These are phyloP conservation scores for Escallonia herrerae DNA, from an alignment of 129 eudicot species.

Conservation along the genomic window DNA sequence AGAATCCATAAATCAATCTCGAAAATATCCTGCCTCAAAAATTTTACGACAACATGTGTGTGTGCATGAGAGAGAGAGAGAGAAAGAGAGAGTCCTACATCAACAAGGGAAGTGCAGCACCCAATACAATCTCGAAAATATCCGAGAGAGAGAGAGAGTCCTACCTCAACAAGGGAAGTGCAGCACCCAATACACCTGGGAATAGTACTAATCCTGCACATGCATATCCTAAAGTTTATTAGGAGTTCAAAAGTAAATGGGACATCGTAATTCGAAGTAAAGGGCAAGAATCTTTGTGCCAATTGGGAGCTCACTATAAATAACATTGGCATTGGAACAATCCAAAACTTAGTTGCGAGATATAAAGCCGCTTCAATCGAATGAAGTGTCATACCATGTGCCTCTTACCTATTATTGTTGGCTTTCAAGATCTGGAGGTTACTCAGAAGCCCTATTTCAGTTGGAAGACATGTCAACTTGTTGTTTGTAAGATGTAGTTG, in stretches of 20 bases:
- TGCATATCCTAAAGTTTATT: background rate
- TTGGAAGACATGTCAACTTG: slow-evolving; percentile 59
- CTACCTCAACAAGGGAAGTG: slow-evolving; percentile 69
- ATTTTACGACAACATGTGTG: no score
- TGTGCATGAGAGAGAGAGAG: no score
- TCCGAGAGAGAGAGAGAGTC: slow-evolving; percentile 2
- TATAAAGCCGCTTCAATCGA: no score
- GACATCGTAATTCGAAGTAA: background rate
- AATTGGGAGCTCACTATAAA: background rate
- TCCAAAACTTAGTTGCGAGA: no score
- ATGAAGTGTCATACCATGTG: background rate
- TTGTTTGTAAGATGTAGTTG: slow-evolving; percentile 66
- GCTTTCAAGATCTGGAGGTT: slow-evolving; percentile 67
- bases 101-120: no score
- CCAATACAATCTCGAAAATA: no score
- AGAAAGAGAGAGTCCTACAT: no score
- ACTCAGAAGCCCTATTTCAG: slow-evolving; percentile 60
- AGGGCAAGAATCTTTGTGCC: background rate
- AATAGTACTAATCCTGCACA: slow-evolving; percentile 53
- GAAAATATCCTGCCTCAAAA: no score
- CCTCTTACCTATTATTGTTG: slow-evolving; percentile 71
- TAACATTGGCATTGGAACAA: no score
- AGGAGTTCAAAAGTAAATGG: background rate
- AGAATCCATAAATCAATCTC: no score
- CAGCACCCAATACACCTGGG: slow-evolving; percentile 70